Evolutionary conservation across 176 grass and related monocot genomes (phyloP).

Genomic region (Triticum urartu): DNA sequence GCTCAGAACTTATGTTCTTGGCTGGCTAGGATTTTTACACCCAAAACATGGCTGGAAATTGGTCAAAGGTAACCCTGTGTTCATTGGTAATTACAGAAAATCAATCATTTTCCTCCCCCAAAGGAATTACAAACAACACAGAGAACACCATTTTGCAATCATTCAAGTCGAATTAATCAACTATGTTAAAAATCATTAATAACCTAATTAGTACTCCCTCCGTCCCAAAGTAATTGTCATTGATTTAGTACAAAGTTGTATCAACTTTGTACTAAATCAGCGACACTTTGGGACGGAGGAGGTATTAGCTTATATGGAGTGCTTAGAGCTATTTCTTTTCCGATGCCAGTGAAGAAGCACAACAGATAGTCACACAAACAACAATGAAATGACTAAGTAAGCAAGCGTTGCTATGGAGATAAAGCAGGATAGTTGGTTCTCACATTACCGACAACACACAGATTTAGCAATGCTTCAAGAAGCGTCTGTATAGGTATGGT

Average conservation of each 20-base stretch:
- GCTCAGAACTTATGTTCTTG: background rate
- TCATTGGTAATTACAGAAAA: background rate
- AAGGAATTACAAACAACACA: background rate
- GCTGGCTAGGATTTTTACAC: background rate
- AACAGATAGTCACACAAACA: background rate
- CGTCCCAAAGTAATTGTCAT: too few relatives aligned
- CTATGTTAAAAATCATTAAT: background rate
- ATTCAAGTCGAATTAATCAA: background rate
- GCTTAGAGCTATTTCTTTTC: background rate
- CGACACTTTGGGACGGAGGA: too few relatives aligned
- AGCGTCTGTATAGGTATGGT: conserved; percentile 47
- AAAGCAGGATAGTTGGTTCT: conserved; percentile 24
- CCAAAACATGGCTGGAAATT: background rate
- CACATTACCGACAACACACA: conserved; percentile 71
- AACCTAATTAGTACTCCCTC: background rate
- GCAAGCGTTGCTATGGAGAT: conserved; percentile 17
- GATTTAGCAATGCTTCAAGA: conserved; percentile 72
- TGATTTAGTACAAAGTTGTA: too few relatives aligned
- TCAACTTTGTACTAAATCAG: too few relatives aligned
- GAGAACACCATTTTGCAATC: background rate
- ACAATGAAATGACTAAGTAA: conserved; percentile 8
- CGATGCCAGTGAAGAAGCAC: conserved; percentile 14
- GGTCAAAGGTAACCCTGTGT: background rate
- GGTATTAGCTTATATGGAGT: background rate
- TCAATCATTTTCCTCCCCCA: background rate